phyloP scores from a whole-genome alignment of 257 asterid genomes.

The Salvia rosmarinus region DNA sequence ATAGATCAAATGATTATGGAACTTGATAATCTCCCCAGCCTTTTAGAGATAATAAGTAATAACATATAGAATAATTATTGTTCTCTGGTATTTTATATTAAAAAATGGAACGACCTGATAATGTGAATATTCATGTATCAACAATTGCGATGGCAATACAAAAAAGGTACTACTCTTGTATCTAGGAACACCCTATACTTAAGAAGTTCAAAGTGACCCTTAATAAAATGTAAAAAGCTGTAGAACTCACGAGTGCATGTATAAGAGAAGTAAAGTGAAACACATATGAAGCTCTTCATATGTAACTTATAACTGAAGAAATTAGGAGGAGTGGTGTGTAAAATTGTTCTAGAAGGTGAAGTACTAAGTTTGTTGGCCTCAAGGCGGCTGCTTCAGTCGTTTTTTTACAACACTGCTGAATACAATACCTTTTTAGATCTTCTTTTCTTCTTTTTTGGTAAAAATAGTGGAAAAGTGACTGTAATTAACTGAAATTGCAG shows the following conservation, averaged over 20 bases:
- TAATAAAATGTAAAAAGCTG: background rate
- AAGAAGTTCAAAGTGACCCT: background rate
- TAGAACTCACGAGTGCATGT: background rate
- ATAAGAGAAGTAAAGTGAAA: background rate
- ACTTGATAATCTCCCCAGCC: background rate
- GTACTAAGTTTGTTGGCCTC: background rate
- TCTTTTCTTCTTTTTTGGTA: background rate
- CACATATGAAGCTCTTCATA: background rate
- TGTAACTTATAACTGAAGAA: background rate
- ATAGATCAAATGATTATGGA: background rate
- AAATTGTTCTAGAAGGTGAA: background rate
- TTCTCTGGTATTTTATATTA: background rate
- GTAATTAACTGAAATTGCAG: conserved; percentile 54
- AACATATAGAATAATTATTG: background rate
- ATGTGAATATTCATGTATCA: conserved; percentile 12
- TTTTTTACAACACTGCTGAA: no score
- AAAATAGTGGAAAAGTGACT: conserved; percentile 10
- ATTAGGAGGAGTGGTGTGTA: background rate
- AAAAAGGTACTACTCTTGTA: conserved; percentile 3
- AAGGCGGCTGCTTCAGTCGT: no score
- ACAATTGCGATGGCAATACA: background rate
- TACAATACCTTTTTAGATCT: background rate
- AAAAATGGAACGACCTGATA: background rate
- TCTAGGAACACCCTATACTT: background rate
- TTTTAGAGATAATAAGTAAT: background rate